phyloP scores from a whole-genome alignment of 2,329 filamentous ascomycete species.

The Cladobotryum protrusum region DNA sequence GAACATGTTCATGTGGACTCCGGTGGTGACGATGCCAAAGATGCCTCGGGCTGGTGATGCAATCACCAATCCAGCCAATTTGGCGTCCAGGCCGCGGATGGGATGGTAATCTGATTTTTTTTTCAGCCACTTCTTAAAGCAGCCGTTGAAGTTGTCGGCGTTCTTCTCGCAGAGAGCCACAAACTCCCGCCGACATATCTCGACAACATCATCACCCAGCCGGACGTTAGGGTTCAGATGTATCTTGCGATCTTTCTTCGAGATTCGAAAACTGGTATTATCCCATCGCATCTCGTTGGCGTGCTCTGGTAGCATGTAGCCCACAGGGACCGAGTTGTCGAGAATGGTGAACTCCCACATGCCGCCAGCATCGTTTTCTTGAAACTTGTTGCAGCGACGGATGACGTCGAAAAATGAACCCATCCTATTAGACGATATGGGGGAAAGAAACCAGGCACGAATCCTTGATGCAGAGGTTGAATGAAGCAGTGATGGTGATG shows the following conservation, averaged over 20 bases:
- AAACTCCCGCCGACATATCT: slow-evolving; percentile 18
- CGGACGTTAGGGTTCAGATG: slow-evolving; percentile 16
- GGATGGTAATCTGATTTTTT: slow-evolving; percentile 20
- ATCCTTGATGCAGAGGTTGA: not conserved
- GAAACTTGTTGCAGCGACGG: slow-evolving; percentile 21
- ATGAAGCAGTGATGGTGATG: not conserved
- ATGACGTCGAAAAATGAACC: slow-evolving; percentile 18
- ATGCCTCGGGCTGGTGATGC: slow-evolving; percentile 28
- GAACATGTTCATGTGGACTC: slow-evolving; percentile 33
- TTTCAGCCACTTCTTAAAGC: slow-evolving; percentile 22
- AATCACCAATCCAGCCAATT: slow-evolving; percentile 21
- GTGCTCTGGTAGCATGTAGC: slow-evolving; percentile 21
- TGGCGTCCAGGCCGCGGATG: slow-evolving; percentile 20
- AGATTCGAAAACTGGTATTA: slow-evolving; percentile 15
- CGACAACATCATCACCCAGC: slow-evolving; percentile 10
- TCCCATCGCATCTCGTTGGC: slow-evolving; percentile 17
- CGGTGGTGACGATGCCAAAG: slow-evolving; percentile 30
- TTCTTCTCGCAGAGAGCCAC: slow-evolving; percentile 22
- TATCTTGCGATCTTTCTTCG: slow-evolving; percentile 13
- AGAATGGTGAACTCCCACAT: slow-evolving; percentile 20
- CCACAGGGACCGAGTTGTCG: slow-evolving; percentile 17
- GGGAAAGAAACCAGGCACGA: slow-evolving; percentile 6
- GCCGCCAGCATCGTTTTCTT: slow-evolving; percentile 11
- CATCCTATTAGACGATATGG: not conserved
- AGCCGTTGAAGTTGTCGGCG: slow-evolving; percentile 18